Evolutionary conservation across 2,329 filamentous ascomycete species (phyloP).

Genomic region (Alternaria burnsii): DNA sequence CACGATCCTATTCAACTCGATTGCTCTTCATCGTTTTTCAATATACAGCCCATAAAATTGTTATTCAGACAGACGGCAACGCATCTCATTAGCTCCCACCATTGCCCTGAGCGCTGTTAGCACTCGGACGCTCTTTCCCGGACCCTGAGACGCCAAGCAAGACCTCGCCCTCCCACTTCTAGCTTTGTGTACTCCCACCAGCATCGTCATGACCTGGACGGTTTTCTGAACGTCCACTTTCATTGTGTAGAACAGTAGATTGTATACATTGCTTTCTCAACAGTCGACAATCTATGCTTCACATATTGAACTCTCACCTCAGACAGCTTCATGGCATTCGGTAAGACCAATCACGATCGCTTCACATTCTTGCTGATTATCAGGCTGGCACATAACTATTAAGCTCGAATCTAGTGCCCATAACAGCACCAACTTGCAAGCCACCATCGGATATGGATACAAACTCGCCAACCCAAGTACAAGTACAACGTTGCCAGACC

Average conservation of each 20-base stretch:
- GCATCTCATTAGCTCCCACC: no score
- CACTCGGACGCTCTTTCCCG: neutral
- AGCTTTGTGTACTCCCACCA: neutral
- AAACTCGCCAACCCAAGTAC: constrained; percentile 1
- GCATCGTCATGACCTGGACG: neutral
- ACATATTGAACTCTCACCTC: neutral
- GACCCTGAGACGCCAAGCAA: neutral
- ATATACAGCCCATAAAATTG: neutral
- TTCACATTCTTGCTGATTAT: neutral
- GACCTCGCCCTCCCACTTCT: neutral
- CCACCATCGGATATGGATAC: neutral
- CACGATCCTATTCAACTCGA: neutral
- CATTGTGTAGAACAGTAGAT: neutral
- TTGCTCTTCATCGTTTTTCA: neutral
- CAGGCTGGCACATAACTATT: neutral
- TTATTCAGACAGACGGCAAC: neutral
- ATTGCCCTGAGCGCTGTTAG: neutral
- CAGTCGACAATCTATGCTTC: neutral
- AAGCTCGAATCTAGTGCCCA: neutral
- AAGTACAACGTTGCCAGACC: constrained; percentile 8
- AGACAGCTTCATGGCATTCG: neutral
- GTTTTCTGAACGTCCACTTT: neutral
- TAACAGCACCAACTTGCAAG: neutral
- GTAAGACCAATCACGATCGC: neutral
- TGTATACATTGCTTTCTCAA: neutral